Percentiles rank a stretch among this genome's conserved stretches.
These are phyloP conservation scores for Alternaria metachromatica DNA, from an alignment of 2,329 filamentous ascomycete genomes.

Conservation along the genomic window DNA sequence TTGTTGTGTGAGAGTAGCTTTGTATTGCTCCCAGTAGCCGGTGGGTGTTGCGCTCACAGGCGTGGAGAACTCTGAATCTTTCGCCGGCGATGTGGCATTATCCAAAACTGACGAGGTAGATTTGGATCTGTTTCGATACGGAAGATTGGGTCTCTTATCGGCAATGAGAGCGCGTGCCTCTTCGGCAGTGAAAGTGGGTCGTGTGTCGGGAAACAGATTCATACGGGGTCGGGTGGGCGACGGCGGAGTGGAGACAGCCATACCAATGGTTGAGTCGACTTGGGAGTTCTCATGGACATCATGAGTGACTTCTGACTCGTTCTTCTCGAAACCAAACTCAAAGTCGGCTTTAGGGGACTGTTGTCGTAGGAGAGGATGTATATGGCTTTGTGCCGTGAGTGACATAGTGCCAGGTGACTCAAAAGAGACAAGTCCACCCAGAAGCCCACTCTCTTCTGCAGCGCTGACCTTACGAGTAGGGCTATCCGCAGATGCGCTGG, in stretches of 20 bases:
- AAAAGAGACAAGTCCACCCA: constrained; percentile 39
- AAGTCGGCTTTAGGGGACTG: constrained; percentile 10
- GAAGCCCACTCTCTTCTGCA: constrained; percentile 33
- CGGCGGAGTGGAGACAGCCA: constrained; percentile 21
- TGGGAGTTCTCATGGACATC: not conserved
- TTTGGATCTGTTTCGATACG: not conserved
- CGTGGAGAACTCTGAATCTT: not conserved
- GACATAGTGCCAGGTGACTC: constrained; percentile 14
- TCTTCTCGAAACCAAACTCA: constrained; percentile 11
- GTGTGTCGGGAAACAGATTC: not conserved
- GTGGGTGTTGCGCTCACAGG: constrained; percentile 2
- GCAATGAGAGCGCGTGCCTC: constrained; percentile 1
- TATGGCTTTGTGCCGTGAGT: constrained; percentile 13
- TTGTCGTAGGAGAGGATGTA: constrained; percentile 14
- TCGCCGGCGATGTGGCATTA: not conserved
- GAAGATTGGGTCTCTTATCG: constrained; percentile 1
- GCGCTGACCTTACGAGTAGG: constrained; percentile 17
- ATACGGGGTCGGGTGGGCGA: constrained; percentile 9
- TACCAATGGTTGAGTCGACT: constrained; percentile 11
- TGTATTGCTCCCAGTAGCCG: constrained; percentile 23
- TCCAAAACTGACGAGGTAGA: not conserved
- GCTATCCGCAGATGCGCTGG: constrained; percentile 28
- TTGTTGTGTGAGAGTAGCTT: constrained; percentile 13
- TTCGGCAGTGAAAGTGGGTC: not conserved
- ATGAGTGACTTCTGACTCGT: not conserved